Evolutionary conservation across 2,329 filamentous ascomycete species (phyloP).

Genomic region (Penicillium occitanis): DNA sequence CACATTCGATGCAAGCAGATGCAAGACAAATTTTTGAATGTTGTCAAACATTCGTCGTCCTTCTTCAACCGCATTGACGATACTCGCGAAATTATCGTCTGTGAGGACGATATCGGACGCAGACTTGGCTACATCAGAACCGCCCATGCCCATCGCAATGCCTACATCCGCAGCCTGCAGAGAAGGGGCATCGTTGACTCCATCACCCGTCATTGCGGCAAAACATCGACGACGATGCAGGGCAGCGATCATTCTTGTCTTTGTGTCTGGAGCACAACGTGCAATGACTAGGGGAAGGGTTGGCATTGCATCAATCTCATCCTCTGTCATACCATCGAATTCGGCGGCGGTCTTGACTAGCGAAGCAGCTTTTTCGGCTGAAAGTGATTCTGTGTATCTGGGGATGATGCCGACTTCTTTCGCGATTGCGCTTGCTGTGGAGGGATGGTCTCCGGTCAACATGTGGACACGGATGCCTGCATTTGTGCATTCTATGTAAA

Average conservation of each 20-base stretch:
- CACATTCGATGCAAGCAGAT: constrained; percentile 76
- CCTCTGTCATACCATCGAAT: constrained; percentile 54
- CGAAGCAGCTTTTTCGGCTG: constrained; percentile 47
- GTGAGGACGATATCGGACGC: constrained; percentile 63
- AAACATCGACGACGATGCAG: constrained; percentile 73
- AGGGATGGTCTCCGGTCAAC: constrained; percentile 59
- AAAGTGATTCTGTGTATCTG: constrained; percentile 45
- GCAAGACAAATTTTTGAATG: constrained; percentile 83
- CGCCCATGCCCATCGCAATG: constrained; percentile 83
- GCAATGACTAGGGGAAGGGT: constrained; percentile 79
- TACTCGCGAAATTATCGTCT: constrained; percentile 85
- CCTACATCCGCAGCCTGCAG: constrained; percentile 79
- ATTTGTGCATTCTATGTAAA: constrained; percentile 45
- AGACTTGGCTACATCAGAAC: constrained; percentile 81
- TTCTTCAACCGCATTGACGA: constrained; percentile 78
- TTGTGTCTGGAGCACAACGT: constrained; percentile 80
- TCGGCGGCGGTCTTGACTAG: constrained; percentile 58
- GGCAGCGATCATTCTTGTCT: constrained; percentile 88
- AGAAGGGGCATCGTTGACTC: constrained; percentile 82
- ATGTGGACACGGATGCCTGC: constrained; percentile 60
- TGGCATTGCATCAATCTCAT: constrained; percentile 63
- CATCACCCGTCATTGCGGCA: constrained; percentile 86
- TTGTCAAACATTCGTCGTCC: constrained; percentile 85
- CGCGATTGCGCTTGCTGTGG: constrained; percentile 58
- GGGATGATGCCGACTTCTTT: constrained; percentile 58